phyloP scores from a whole-genome alignment of 192 early-diverging fungal genomes.

The Coemansia sp. region DNA sequence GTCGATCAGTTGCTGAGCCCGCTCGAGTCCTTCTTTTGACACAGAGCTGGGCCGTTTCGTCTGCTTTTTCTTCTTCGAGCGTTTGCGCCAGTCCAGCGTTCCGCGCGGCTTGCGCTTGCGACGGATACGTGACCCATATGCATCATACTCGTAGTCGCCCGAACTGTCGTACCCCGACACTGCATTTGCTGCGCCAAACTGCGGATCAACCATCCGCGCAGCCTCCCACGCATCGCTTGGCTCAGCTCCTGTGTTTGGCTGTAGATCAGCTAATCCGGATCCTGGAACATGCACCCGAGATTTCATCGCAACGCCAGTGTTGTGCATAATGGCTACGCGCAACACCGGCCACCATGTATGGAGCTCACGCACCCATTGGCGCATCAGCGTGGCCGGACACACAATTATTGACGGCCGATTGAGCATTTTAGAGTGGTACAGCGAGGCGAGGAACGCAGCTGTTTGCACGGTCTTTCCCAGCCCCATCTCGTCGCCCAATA shows the following conservation, averaged over 20 bases:
- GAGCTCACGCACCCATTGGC: slow-evolving; percentile 82
- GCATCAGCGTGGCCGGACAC: slow-evolving; percentile 78
- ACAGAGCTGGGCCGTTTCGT: slow-evolving; percentile 5
- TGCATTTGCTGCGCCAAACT: slow-evolving; percentile 2
- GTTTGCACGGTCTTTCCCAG: slow-evolving; percentile 94
- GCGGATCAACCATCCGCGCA: slow-evolving; percentile 4
- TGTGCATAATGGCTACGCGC: slow-evolving; percentile 87
- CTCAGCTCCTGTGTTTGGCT: neutral
- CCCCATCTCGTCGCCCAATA: slow-evolving; percentile 96
- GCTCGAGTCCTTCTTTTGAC: slow-evolving; percentile 23
- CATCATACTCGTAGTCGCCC: slow-evolving; percentile 52
- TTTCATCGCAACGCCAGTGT: slow-evolving; percentile 78
- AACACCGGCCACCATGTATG: slow-evolving; percentile 83
- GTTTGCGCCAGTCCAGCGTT: slow-evolving; percentile 35
- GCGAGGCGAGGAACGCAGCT: slow-evolving; percentile 76
- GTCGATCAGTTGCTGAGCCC: slow-evolving; percentile 33
- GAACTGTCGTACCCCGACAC: slow-evolving; percentile 31
- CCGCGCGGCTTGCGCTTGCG: slow-evolving; percentile 52
- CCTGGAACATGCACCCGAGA: neutral
- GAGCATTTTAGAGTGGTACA: slow-evolving; percentile 71
- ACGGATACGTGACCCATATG: slow-evolving; percentile 45
- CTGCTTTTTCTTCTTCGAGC: slow-evolving; percentile 18
- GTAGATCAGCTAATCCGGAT: neutral
- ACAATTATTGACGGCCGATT: slow-evolving; percentile 60
- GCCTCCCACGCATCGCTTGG: slow-evolving; percentile 19